phyloP scores from a whole-genome alignment of 1,139 yeast genomes.

The Hansenula sp. region DNA sequence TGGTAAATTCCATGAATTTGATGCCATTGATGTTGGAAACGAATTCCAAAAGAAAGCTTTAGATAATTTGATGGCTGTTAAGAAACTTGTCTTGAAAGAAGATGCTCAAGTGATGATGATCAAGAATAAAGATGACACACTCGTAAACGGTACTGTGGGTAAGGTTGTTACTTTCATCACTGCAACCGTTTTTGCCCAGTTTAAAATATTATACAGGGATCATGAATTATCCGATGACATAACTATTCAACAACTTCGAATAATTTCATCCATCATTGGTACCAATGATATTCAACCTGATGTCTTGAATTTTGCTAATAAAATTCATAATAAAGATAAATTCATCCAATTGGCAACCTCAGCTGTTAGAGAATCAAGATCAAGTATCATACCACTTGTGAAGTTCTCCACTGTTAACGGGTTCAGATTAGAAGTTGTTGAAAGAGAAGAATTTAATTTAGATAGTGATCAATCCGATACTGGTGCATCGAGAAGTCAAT shows the following conservation, averaged over 20 bases:
- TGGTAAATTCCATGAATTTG: constrained; percentile 35
- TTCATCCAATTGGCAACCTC: constrained; percentile 29
- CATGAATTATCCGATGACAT: constrained; percentile 19
- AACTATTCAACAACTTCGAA: constrained; percentile 26
- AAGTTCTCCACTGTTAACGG: constrained; percentile 39
- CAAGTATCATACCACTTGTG: constrained; percentile 47
- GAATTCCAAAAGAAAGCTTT: constrained; percentile 30
- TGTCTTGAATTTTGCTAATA: constrained; percentile 21
- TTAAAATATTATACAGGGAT: constrained; percentile 19
- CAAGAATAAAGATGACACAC: constrained; percentile 77
- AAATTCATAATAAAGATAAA: constrained; percentile 17
- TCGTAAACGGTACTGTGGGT: constrained; percentile 93
- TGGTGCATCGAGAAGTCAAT: constrained; percentile 42
- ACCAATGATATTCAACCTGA: constrained; percentile 18
- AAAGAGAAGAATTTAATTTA: constrained; percentile 37
- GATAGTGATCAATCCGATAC: constrained; percentile 18
- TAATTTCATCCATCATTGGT: constrained; percentile 29
- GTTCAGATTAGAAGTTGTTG: constrained; percentile 30
- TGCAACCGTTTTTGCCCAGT: constrained; percentile 16
- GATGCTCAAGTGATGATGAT: constrained; percentile 96
- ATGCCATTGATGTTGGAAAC: constrained; percentile 44
- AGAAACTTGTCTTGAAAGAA: constrained; percentile 57
- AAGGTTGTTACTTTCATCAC: constrained; percentile 45
- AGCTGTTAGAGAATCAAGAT: constrained; percentile 30
- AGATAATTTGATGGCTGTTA: constrained; percentile 67